Conservation (phyloP, 345 rosid genomes). For the Populus pruinosa region DNA sequence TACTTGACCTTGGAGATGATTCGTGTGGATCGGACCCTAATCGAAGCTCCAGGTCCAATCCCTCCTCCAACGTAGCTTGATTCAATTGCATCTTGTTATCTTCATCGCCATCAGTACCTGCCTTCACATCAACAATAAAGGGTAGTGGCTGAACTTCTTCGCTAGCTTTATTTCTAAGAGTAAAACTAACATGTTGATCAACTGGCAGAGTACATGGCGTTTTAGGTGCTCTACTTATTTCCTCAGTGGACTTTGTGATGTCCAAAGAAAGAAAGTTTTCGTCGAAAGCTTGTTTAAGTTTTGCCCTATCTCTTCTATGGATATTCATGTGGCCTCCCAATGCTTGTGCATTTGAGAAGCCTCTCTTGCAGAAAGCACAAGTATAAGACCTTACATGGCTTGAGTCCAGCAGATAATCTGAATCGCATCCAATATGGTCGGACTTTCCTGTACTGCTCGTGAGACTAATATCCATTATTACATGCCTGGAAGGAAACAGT, state of each 20-base stretch:
- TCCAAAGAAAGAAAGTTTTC: slow-evolving; percentile 33
- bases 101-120: background rate
- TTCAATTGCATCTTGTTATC: background rate
- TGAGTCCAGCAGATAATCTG: slow-evolving; percentile 13
- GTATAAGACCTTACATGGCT: slow-evolving; percentile 27
- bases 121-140: background rate
- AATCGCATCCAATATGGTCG: slow-evolving; percentile 17
- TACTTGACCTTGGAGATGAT: background rate
- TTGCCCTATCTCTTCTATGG: slow-evolving; percentile 34
- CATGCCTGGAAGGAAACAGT: background rate
- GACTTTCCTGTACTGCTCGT: slow-evolving; percentile 13
- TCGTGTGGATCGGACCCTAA: slow-evolving; percentile 21
- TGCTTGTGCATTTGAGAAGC: slow-evolving; percentile 29
- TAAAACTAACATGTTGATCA: background rate
- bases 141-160: background rate
- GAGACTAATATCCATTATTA: slow-evolving; percentile 23
- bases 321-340: slow-evolving; percentile 36
- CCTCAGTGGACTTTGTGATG: slow-evolving; percentile 1
- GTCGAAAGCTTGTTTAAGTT: slow-evolving; percentile 17
- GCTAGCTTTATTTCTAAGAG: background rate
- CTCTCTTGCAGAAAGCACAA: slow-evolving; percentile 30
- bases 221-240: background rate
- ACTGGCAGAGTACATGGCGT: background rate
- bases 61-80: background rate
- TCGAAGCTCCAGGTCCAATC: slow-evolving; percentile 24